Evolutionary conservation across 345 rosid species (phyloP), one percentile per base, ranked within the genome.

Genomic region (Pugionium cornutum): DNA sequence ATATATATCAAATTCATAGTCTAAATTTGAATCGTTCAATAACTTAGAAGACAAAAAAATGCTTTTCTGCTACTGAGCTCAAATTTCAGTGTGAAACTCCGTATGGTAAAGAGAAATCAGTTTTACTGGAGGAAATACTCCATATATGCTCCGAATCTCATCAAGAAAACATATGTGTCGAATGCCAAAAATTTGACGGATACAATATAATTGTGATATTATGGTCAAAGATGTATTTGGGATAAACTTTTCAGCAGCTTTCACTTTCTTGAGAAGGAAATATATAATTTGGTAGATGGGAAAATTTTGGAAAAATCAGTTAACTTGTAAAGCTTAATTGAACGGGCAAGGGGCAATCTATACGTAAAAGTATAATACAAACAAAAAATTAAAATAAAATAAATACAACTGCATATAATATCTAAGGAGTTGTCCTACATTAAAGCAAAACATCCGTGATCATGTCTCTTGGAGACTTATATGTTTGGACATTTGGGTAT

Each of bases 221-320:
- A 48, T 41, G 40, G 70, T 56, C 70, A 56, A 18, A 49, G 25
- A 34, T 9, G 49, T 36, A 8, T 9, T 59, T 25, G 36, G 61
- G 61, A 58, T 60, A 31, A 50, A 4, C 9, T 6, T 29, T 73
- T 60, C 26, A 4, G 31, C 25, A 52, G 28, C 18, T 40, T 18
- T 18, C 52, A 47, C 31, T 67, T 48, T 61, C 77, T 74, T 74
- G 68, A 7, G 34, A 48, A 54, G 46, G 44, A 67, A 59, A 64
- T 40, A 35, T 43, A 29, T 44, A 61, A 74, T 74, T 60, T 37
- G 68, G 77, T 60, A 67, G 68, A 73, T 67, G 64, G 5, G 68
- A 53, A 66, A 53, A 52, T 73, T 58, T 18, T 18, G 18, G 18
- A 18, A 18, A 18, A 18, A 18, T 18, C 18, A 18, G 45, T 53